These are phyloP conservation scores for Cyclotella baltica DNA, from an alignment of 108 stramenopile species.

Conservation along the genomic window DNA sequence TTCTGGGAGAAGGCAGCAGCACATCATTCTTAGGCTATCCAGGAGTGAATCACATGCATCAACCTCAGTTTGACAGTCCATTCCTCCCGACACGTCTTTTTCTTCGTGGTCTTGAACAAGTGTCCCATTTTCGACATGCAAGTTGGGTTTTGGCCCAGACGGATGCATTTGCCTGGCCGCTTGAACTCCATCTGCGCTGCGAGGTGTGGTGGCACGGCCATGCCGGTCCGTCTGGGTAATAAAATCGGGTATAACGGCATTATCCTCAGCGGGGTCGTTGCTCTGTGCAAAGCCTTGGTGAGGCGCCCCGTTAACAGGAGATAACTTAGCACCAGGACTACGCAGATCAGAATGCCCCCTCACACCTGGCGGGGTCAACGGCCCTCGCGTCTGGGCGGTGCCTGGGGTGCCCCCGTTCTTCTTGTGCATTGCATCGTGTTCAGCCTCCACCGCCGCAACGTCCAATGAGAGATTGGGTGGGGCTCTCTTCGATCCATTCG, in stretches of 20 bases:
- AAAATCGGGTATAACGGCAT: slow-evolving; percentile 76
- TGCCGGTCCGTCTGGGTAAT: slow-evolving; percentile 89
- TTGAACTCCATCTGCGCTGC: slow-evolving; percentile 64
- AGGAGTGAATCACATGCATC: slow-evolving; percentile 79
- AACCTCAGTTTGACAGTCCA: slow-evolving; percentile 53
- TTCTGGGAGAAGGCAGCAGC: slow-evolving; percentile 82
- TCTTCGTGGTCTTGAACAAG: slow-evolving; percentile 38
- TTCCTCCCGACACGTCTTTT: slow-evolving; percentile 41
- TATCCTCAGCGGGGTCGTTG: slow-evolving; percentile 27
- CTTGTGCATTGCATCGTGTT: slow-evolving; percentile 19
- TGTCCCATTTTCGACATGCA: slow-evolving; percentile 57
- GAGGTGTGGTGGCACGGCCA: slow-evolving; percentile 81
- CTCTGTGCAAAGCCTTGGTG: not conserved
- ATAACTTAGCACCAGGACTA: slow-evolving; percentile 76
- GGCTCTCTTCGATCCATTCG: slow-evolving; percentile 4
- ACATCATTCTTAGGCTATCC: slow-evolving; percentile 86
- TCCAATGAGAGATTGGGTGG: slow-evolving; percentile 25
- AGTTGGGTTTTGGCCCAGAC: slow-evolving; percentile 55
- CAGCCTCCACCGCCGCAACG: slow-evolving; percentile 32
- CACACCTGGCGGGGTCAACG: slow-evolving; percentile 57
- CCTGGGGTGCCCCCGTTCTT: slow-evolving; percentile 25
- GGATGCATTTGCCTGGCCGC: slow-evolving; percentile 66
- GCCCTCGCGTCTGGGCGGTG: slow-evolving; percentile 23
- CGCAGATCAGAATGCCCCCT: slow-evolving; percentile 73
- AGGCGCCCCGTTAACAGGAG: slow-evolving; percentile 51